phyloP scores from a whole-genome alignment of 1,284 basidiomycete species.

The Fomitopsis palustris region DNA sequence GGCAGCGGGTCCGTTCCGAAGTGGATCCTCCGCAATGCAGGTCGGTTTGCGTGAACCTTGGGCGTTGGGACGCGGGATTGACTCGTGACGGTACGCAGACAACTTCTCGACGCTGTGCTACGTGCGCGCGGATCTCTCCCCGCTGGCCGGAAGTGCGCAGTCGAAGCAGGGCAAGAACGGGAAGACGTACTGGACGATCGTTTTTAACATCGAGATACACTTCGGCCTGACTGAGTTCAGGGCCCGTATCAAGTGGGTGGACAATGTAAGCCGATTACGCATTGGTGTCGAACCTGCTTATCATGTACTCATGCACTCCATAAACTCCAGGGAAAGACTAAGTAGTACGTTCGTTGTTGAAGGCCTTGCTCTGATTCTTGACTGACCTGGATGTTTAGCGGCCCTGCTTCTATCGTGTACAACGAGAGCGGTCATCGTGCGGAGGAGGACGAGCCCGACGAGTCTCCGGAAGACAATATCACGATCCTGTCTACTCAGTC shows the following conservation, averaged over 20 bases:
- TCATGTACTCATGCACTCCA: slow-evolving; percentile 8
- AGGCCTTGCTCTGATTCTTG: background rate
- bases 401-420: slow-evolving; percentile 75
- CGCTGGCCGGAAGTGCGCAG: slow-evolving; percentile 62
- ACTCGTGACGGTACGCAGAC: slow-evolving; percentile 33
- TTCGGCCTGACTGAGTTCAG: slow-evolving; percentile 78
- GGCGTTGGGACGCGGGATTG: no score
- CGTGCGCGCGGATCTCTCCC: slow-evolving; percentile 71
- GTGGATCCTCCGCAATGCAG: slow-evolving; percentile 65
- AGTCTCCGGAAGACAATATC: slow-evolving; percentile 29
- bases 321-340: slow-evolving; percentile 46
- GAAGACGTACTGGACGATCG: slow-evolving; percentile 75
- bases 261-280: slow-evolving; percentile 48
- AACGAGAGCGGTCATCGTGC: slow-evolving; percentile 71
- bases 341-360: slow-evolving; percentile 48
- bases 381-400: slow-evolving; percentile 37
- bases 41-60: slow-evolving; percentile 29
- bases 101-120: slow-evolving; percentile 73
- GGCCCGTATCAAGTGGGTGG: slow-evolving; percentile 77
- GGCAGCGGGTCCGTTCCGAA: slow-evolving; percentile 64
- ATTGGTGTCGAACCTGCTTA: slow-evolving; percentile 2
- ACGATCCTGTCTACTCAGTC: slow-evolving; percentile 22
- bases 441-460: slow-evolving; percentile 60
- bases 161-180: slow-evolving; percentile 59
- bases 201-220: slow-evolving; percentile 78